Conservation (phyloP, 2,329 filamentous ascomycete species). For the Microdochium nivale region DNA sequence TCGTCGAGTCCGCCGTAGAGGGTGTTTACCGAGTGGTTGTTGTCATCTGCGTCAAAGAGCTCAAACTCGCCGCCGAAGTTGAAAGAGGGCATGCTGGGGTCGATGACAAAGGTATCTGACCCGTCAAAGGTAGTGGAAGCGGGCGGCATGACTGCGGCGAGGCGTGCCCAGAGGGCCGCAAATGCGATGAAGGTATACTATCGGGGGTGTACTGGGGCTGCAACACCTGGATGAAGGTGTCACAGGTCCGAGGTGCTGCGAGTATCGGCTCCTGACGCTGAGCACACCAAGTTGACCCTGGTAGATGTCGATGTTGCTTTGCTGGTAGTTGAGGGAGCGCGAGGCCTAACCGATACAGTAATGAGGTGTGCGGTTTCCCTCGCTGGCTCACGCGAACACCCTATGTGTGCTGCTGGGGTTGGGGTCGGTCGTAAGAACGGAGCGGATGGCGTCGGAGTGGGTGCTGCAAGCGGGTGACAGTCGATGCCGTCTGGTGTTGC, state of each 20-base stretch:
- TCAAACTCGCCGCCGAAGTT: conserved; percentile 24
- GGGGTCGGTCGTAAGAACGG: neutral
- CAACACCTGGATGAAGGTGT: neutral
- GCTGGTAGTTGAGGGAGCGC: no score
- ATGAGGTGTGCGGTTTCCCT: neutral
- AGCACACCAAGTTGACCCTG: neutral
- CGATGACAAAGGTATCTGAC: conserved; percentile 20
- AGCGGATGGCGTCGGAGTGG: neutral
- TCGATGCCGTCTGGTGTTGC: neutral
- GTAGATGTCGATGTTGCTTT: neutral
- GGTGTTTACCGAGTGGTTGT: conserved; percentile 16
- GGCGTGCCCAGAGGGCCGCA: neutral
- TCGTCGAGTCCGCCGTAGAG: conserved; percentile 19
- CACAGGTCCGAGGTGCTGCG: neutral
- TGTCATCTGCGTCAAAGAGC: conserved; percentile 23
- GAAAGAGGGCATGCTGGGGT: conserved; percentile 22
- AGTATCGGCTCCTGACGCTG: neutral
- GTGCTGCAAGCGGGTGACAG: neutral
- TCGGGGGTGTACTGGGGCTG: neutral
- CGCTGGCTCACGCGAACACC: no score
- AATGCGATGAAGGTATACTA: neutral
- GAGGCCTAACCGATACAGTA: no score
- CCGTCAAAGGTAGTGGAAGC: conserved; percentile 11
- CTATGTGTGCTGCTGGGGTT: no score
- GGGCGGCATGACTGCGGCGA: conserved; percentile 12